A percentile compares a stretch with the other conserved stretches of the same genome.
phyloP scores from a whole-genome alignment of 2,329 filamentous ascomycete genomes.

The Aspergillus sp. region DNA sequence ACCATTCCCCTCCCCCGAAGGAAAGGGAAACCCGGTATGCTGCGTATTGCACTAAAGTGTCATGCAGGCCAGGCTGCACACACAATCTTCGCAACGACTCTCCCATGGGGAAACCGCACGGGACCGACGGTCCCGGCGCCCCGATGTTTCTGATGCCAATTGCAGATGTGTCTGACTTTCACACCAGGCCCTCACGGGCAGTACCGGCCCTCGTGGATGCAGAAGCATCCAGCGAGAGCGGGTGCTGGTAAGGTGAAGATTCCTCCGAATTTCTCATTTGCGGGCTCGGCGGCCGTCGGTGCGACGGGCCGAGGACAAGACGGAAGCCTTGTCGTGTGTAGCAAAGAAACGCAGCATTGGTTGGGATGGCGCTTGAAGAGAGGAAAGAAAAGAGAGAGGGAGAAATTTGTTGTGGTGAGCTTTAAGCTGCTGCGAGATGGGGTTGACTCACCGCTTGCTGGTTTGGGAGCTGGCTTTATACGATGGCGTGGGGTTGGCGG shows the following conservation, averaged over 20 bases:
- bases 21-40: conserved; percentile 57
- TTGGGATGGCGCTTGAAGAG: conserved; percentile 72
- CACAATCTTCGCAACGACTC: conserved; percentile 93
- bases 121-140: conserved; percentile 42
- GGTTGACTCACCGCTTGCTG: conserved; percentile 16
- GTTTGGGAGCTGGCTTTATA: not conserved
- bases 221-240: conserved; percentile 29
- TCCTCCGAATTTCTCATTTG: conserved; percentile 99
- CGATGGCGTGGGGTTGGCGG: conserved; percentile 15
- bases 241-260: conserved; percentile 64
- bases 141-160: conserved; percentile 90
- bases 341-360: conserved; percentile 96
- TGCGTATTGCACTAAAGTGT: conserved; percentile 96
- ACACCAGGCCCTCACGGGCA: conserved; percentile 86
- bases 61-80: conserved; percentile 49
- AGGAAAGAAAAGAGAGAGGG: conserved; percentile 32
- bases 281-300: conserved; percentile 33
- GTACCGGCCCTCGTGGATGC: conserved; percentile 38
- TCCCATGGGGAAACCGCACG: conserved; percentile 68
- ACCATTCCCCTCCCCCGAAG: conserved; percentile 35
- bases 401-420: conserved; percentile 12
- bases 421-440: conserved; percentile 1
- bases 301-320: conserved; percentile 9
- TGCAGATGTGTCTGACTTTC: conserved; percentile 67
- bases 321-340: conserved; percentile 57